Evolutionary conservation across 2,329 filamentous ascomycete species (phyloP).

Genomic region (Ophiostoma triangulosporum): DNA sequence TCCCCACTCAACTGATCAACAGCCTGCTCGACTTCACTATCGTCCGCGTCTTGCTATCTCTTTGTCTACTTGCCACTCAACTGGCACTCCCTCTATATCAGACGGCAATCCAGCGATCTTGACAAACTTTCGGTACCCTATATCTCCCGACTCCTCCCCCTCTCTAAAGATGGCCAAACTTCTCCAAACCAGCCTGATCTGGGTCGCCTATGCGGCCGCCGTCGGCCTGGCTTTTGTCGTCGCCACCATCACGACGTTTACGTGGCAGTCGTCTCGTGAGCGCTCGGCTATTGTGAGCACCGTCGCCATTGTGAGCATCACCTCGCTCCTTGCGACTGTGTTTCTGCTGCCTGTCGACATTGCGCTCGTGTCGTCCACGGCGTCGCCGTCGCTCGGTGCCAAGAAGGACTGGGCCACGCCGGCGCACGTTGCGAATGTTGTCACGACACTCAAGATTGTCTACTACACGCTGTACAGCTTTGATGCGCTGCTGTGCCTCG

Average conservation of each 20-base stretch:
- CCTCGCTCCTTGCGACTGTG: conserved; percentile 78
- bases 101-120: neutral
- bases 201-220: conserved; percentile 81
- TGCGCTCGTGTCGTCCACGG: conserved; percentile 83
- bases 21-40: neutral
- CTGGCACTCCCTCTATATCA: neutral
- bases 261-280: conserved; percentile 82
- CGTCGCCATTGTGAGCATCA: conserved; percentile 77
- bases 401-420: conserved; percentile 95
- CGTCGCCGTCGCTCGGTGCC: conserved; percentile 55
- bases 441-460: conserved; percentile 68
- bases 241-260: conserved; percentile 73
- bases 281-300: conserved; percentile 69
- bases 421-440: conserved; percentile 61
- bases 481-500: conserved; percentile 75
- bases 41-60: neutral
- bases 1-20: neutral
- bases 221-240: conserved; percentile 63
- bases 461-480: conserved; percentile 91
- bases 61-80: neutral
- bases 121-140: neutral
- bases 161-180: neutral
- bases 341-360: conserved; percentile 91
- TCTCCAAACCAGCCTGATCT: conserved; percentile 82
- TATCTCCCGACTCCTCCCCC: neutral